Evolutionary conservation across 1,284 basidiomycete genomes (phyloP).

Genomic region (Omphalotus olearius): DNA sequence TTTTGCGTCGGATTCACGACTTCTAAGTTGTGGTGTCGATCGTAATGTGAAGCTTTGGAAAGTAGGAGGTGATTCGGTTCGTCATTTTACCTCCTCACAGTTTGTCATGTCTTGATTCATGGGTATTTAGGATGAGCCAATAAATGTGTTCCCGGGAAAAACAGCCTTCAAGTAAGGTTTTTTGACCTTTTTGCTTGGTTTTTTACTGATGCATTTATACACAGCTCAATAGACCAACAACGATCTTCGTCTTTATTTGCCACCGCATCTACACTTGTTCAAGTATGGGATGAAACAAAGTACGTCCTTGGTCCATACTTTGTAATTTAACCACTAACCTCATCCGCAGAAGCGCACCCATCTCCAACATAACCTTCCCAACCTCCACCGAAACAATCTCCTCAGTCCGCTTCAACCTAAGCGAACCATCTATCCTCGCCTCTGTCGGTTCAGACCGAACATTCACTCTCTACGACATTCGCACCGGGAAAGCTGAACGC

Average conservation of each 20-base stretch:
- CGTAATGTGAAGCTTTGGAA: constrained; percentile 92
- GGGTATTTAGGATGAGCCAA: constrained; percentile 41
- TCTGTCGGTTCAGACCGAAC: constrained; percentile 93
- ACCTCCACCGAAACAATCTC: constrained; percentile 85
- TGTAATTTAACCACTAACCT: not conserved
- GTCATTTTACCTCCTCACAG: constrained; percentile 11
- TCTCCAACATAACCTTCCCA: constrained; percentile 82
- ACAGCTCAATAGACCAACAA: constrained; percentile 92
- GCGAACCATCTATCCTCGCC: constrained; percentile 90
- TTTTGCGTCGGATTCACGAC: constrained; percentile 62
- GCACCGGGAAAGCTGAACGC: constrained; percentile 92
- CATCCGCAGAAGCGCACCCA: constrained; percentile 55
- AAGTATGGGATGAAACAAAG: constrained; percentile 98
- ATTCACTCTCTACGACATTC: constrained; percentile 93
- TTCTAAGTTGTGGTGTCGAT: constrained; percentile 92
- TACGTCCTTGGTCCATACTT: constrained; percentile 28
- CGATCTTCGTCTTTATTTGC: constrained; percentile 85
- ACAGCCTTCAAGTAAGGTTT: constrained; percentile 83
- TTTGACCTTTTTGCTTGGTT: constrained; percentile 1
- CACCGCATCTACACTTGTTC: constrained; percentile 89
- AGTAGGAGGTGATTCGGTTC: constrained; percentile 20
- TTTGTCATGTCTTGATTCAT: constrained; percentile 10
- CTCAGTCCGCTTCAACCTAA: constrained; percentile 88
- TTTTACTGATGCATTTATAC: constrained; percentile 10
- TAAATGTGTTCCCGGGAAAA: constrained; percentile 79